These are phyloP conservation scores for Mucor indicus DNA, from an alignment of 371 early-diverging fungal genomes.

Conservation along the genomic window DNA sequence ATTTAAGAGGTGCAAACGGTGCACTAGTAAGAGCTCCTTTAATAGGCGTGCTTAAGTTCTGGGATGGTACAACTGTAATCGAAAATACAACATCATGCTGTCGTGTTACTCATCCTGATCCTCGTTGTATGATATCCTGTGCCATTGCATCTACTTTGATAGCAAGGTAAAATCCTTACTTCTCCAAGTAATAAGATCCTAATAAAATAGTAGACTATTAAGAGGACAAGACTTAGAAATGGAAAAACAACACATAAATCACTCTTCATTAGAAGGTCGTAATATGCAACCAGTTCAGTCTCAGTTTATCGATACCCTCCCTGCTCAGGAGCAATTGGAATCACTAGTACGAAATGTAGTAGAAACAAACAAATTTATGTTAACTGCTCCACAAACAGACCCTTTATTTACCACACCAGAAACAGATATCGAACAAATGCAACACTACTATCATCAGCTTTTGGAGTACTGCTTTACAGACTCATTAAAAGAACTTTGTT, in stretches of 20 bases:
- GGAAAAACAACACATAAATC: conserved; percentile 10
- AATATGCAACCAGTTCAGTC: conserved; percentile 12
- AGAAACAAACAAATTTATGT: conserved; percentile 48
- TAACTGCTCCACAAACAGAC: conserved; percentile 42
- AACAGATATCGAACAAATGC: conserved; percentile 32
- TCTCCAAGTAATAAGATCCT: not conserved
- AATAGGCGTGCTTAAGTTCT: conserved; percentile 57
- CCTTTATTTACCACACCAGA: conserved; percentile 44
- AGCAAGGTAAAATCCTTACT: conserved; percentile 36
- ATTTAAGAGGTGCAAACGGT: conserved; percentile 55
- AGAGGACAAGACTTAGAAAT: conserved; percentile 46
- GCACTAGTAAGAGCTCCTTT: conserved; percentile 64
- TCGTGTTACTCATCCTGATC: conserved; percentile 68
- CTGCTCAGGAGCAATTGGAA: conserved; percentile 34
- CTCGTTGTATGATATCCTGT: conserved; percentile 61
- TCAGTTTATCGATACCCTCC: conserved; percentile 22
- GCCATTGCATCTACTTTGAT: conserved; percentile 55
- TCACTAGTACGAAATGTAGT: conserved; percentile 46
- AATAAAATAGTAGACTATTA: conserved; percentile 21
- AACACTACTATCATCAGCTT: conserved; percentile 31
- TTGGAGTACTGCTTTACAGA: conserved; percentile 31
- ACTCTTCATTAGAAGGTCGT: too few species aligned
- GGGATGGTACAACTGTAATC: conserved; percentile 61
- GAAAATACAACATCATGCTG: conserved; percentile 58
- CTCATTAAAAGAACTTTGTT: conserved; percentile 20